Conservation (phyloP, 2,329 filamentous ascomycete species). For the Aspergillus chevalieri region DNA sequence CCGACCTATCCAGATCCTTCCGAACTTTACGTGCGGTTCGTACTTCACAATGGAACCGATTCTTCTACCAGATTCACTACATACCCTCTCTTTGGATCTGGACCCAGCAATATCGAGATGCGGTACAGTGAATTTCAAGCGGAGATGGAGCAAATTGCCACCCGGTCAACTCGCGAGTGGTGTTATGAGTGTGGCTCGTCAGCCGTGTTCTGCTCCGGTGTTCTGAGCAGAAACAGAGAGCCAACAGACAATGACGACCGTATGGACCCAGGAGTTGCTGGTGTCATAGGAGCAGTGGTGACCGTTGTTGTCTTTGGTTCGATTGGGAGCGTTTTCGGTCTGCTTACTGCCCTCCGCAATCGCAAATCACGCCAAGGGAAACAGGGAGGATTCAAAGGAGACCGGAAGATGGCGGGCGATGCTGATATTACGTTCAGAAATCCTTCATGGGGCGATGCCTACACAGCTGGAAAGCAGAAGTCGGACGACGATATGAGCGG, state of each 20-base stretch:
- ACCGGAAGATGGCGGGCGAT: slow-evolving; percentile 49
- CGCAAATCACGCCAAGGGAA: slow-evolving; percentile 36
- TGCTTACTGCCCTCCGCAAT: slow-evolving; percentile 44
- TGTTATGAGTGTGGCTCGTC: slow-evolving; percentile 44
- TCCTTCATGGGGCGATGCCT: slow-evolving; percentile 36
- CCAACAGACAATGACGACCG: slow-evolving; percentile 6
- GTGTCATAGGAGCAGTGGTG: slow-evolving; percentile 52
- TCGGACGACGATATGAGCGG: slow-evolving; percentile 11
- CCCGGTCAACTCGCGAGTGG: slow-evolving; percentile 47
- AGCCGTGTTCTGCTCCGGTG: slow-evolving; percentile 48
- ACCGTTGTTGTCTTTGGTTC: slow-evolving; percentile 43
- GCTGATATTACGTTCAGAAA: slow-evolving; percentile 43
- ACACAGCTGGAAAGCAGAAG: slow-evolving; percentile 26
- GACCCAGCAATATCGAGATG: slow-evolving; percentile 42
- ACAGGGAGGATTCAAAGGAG: slow-evolving; percentile 53
- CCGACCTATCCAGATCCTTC: slow-evolving; percentile 34
- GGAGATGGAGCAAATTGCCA: slow-evolving; percentile 39
- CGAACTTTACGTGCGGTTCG: slow-evolving; percentile 51
- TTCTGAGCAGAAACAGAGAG: slow-evolving; percentile 17
- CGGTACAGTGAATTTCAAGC: slow-evolving; percentile 46
- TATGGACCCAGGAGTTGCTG: slow-evolving; percentile 44
- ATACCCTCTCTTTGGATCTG: slow-evolving; percentile 49
- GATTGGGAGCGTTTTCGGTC: slow-evolving; percentile 33
- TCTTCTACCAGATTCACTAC: slow-evolving; percentile 23
- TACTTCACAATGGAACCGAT: slow-evolving; percentile 52